Evolutionary conservation across 1,139 yeast species (phyloP).

Genomic region (Protomyces arabidopsidicola): DNA sequence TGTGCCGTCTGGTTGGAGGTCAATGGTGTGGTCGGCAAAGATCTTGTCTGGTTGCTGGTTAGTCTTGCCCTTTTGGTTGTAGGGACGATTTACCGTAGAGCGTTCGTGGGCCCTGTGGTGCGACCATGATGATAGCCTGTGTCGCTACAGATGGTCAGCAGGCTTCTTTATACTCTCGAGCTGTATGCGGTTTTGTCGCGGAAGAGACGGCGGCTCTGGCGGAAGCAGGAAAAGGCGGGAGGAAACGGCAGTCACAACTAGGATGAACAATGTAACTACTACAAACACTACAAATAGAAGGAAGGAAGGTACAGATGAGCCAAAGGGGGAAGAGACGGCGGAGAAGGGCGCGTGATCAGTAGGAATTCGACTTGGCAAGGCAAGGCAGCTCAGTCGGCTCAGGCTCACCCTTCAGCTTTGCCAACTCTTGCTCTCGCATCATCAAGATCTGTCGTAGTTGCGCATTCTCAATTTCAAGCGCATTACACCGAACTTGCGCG

Average conservation of each 20-base stretch:
- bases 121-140: background rate
- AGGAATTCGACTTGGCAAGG: background rate
- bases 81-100: background rate
- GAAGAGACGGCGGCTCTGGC: background rate
- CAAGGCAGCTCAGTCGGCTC: background rate
- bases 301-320: no score
- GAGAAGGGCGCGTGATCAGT: no score
- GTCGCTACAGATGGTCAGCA: background rate
- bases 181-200: background rate
- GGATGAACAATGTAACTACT: no score
- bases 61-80: background rate
- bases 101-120: background rate
- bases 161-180: background rate
- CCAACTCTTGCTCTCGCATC: background rate
- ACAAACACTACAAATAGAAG: no score
- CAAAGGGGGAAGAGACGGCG: no score
- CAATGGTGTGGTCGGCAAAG: constrained; percentile 88
- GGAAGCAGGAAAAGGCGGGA: background rate
- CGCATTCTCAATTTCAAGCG: constrained; percentile 62
- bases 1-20: constrained; percentile 81
- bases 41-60: constrained; percentile 60
- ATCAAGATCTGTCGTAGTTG: background rate
- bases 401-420: background rate
- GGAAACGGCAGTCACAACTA: no score
- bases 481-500: constrained; percentile 1